phyloP scores from a whole-genome alignment of 108 stramenopile genomes.

The Skeletonema grethae region DNA sequence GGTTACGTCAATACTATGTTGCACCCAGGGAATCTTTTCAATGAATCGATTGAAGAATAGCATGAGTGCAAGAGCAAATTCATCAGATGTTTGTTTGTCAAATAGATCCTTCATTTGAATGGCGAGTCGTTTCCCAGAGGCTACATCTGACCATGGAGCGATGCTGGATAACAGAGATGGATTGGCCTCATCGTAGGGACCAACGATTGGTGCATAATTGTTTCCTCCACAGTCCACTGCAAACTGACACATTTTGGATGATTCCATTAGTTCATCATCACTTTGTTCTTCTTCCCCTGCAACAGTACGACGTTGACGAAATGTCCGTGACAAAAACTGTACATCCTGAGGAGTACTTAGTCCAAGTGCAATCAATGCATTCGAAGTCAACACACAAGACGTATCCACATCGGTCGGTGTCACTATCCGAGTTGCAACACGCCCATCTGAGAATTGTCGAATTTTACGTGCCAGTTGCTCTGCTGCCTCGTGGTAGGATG shows the following conservation, averaged over 20 bases:
- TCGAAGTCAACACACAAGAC: constrained; percentile 19
- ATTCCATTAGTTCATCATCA: background rate
- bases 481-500: constrained; percentile 52
- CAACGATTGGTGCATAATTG: constrained; percentile 55
- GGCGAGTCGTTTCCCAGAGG: constrained; percentile 62
- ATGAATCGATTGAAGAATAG: constrained; percentile 76
- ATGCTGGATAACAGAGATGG: constrained; percentile 44
- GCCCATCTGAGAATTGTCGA: constrained; percentile 64
- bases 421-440: constrained; percentile 44
- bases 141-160: constrained; percentile 71
- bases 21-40: constrained; percentile 59
- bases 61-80: constrained; percentile 74
- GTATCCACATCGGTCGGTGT: constrained; percentile 26
- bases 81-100: constrained; percentile 63
- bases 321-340: constrained; percentile 31
- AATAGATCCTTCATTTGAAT: constrained; percentile 66
- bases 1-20: constrained; percentile 74
- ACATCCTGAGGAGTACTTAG: constrained; percentile 48
- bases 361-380: constrained; percentile 67
- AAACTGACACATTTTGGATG: constrained; percentile 57
- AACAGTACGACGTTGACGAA: constrained; percentile 36
- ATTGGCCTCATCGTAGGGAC: constrained; percentile 59
- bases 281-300: constrained; percentile 9
- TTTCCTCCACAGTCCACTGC: constrained; percentile 57
- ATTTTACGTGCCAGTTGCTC: constrained; percentile 61